Percentiles rank a stretch among this genome's conserved stretches.
Conservation (phyloP, 2,329 filamentous ascomycete genomes). For the Knufia petricola region DNA sequence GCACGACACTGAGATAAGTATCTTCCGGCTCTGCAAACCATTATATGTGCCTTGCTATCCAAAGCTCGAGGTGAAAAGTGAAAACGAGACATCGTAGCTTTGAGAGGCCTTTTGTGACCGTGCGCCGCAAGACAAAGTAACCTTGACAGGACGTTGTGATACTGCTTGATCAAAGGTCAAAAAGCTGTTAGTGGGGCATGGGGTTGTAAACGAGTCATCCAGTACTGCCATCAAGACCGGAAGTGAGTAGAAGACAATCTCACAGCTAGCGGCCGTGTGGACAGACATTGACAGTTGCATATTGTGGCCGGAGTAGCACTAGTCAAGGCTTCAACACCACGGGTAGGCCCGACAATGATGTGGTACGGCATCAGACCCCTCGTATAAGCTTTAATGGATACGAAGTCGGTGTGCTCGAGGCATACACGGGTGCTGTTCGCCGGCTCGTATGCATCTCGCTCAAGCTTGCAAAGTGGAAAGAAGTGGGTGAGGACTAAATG, state of each 20-base stretch:
- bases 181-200: background rate
- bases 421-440: background rate
- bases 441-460: background rate
- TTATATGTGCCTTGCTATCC: slow-evolving; percentile 6
- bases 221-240: background rate
- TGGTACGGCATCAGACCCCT: background rate
- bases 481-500: background rate
- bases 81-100: slow-evolving; percentile 5
- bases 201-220: background rate
- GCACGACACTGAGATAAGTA: background rate
- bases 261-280: background rate
- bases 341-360: background rate
- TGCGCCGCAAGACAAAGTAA: slow-evolving; percentile 5
- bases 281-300: background rate
- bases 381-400: background rate
- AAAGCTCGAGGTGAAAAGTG: slow-evolving; percentile 8
- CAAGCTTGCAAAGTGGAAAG: background rate
- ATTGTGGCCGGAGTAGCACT: background rate
- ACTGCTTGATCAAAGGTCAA: slow-evolving; percentile 6
- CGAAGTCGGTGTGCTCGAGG: background rate
- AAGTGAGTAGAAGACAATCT: background rate
- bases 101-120: slow-evolving; percentile 11
- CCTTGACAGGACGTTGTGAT: background rate
- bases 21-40: background rate
- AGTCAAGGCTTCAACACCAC: background rate